phyloP scores from a whole-genome alignment of 148 eudicot genomes.

The Polygonum maritimum region DNA sequence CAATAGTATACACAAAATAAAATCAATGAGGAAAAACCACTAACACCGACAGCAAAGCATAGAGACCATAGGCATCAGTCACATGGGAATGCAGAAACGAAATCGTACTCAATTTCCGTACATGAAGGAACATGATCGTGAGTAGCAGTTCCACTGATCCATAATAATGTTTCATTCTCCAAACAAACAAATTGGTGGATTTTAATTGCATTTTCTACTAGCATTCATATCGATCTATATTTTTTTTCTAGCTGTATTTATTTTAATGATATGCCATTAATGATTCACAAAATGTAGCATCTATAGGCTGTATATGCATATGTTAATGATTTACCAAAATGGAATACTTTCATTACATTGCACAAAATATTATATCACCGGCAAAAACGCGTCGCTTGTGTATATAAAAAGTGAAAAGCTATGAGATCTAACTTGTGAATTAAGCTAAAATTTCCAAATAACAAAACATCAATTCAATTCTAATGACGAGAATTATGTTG shows the following conservation, averaged over 20 bases:
- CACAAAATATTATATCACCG: not conserved
- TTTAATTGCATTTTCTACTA: not conserved
- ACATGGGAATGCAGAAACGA: not conserved
- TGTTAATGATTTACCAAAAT: not conserved
- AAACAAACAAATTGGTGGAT: not conserved
- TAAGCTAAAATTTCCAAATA: not conserved
- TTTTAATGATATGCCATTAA: not conserved
- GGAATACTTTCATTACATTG: not conserved
- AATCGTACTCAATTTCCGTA: constrained; percentile 4
- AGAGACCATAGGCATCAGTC: not conserved
- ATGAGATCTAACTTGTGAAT: not conserved
- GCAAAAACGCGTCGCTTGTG: not conserved
- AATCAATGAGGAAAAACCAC: not conserved
- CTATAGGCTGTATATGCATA: not conserved
- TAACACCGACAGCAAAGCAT: not conserved
- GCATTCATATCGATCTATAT: too few relatives aligned
- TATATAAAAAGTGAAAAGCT: not conserved
- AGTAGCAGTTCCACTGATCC: not conserved
- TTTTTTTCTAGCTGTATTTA: not conserved
- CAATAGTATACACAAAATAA: not conserved
- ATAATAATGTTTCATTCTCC: not conserved
- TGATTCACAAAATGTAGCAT: not conserved
- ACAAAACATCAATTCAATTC: not conserved
- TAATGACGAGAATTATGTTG: not conserved
- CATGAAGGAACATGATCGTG: not conserved